Base-by-base conservation (phyloP, 2,329 filamentous ascomycete genomes). In the Catunica adiposa region DNA sequence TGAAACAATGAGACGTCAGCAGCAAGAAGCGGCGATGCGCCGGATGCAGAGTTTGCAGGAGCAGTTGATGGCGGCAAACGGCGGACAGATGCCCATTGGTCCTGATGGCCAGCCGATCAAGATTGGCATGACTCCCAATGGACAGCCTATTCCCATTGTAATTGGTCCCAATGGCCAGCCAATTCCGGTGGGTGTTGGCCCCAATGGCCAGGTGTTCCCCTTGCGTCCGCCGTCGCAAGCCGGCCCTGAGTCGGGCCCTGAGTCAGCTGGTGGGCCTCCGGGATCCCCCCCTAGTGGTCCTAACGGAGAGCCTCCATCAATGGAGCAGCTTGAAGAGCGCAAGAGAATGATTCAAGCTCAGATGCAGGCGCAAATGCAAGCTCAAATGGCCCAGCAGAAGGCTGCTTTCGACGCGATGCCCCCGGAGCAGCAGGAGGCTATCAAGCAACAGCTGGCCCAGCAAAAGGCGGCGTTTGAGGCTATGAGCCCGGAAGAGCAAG, bases 1-100 rank as follows among this genome's bases (percentile, higher is more conserved):
- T 64, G 81, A 83, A 65, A 77, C 80, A 59, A 72, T 84, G 63
- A 80, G 79, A 67, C 73, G 71, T 62, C 77, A 81, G 63, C 73
- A 72, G 3, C 67, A 70, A 62, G 69, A 70, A 66, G 74, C 66
- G 71, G 79, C 74, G 70, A 67, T 68, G 64, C 66, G 67, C 44
- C 54, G 57, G n/a, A 46, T 56, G 47, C 47, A 54, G 46, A 54
- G 53, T 17, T 47, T 55, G 22, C 59, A 60, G 50, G 53, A 56
- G 20, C 53, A 58, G 15, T 38, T 52, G 11, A 48, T 51, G 46
- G 51, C 52, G 9, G 37, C 37, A 37, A 50, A 42, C 11, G 55
- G 50, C 6, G 55, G 40, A n/a, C 46, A 34, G 8, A 46, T 42
- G 31, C 48, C 51, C 26, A 11, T 37, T 15, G 54, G 51, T 34